Conservation (phyloP, 768 basidiomycete species). For the Tylopilus balloui region DNA sequence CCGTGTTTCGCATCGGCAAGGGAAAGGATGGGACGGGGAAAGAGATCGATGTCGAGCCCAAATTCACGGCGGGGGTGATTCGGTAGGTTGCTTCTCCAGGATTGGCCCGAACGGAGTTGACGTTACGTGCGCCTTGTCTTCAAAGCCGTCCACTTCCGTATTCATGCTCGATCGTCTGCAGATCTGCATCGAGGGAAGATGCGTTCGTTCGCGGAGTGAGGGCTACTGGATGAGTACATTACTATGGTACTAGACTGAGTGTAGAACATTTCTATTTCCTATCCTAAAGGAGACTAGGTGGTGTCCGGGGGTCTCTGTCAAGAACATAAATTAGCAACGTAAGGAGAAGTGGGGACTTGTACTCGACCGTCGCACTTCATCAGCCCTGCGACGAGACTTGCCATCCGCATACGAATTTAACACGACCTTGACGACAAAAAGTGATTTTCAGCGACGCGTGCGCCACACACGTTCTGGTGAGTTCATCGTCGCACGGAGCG, state of each 20-base stretch:
- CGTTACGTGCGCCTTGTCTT: constrained; percentile 11
- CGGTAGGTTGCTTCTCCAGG: constrained; percentile 21
- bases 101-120: constrained; percentile 12
- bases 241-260: neutral
- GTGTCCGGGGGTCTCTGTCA: constrained; percentile 20
- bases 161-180: constrained; percentile 26
- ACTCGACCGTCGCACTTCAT: neutral
- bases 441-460: constrained; percentile 8
- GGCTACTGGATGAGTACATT: neutral
- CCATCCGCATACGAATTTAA: constrained; percentile 7
- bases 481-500: constrained; percentile 4
- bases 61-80: constrained; percentile 31
- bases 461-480: constrained; percentile 10
- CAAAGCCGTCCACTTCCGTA: constrained; percentile 29
- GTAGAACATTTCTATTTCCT: neutral
- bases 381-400: neutral
- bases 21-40: constrained; percentile 21
- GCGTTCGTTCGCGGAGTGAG: constrained; percentile 16
- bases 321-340: constrained; percentile 20
- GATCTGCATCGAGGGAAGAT: constrained; percentile 26
- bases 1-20: constrained; percentile 22
- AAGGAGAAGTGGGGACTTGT: constrained; percentile 5
- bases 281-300: constrained; percentile 7
- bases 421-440: constrained; percentile 19
- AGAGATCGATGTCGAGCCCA: constrained; percentile 24